These are phyloP conservation scores for Lophium mytilinum DNA, from an alignment of 495 filamentous ascomycete genomes.

Conservation along the genomic window DNA sequence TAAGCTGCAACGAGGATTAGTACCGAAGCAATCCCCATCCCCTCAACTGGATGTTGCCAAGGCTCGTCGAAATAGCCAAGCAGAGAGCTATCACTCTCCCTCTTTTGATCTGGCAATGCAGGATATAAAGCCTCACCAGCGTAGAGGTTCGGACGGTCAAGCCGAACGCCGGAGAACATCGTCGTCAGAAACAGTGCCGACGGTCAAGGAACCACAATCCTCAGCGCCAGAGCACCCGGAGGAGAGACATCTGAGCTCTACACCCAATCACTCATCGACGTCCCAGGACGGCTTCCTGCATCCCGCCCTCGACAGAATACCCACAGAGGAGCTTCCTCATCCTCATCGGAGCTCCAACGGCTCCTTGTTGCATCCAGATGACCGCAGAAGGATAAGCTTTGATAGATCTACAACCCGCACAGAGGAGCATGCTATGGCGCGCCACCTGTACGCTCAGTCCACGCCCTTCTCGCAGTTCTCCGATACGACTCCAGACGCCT, in stretches of 20 bases:
- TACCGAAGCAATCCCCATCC: no score
- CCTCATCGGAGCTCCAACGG: slow-evolving; percentile 15
- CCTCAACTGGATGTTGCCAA: no score
- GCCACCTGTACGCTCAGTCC: slow-evolving; percentile 46
- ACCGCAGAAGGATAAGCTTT: slow-evolving; percentile 18
- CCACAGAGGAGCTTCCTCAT: slow-evolving; percentile 18
- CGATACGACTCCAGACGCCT: slow-evolving; percentile 41
- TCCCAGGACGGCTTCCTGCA: slow-evolving; percentile 13
- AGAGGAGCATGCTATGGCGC: slow-evolving; percentile 47
- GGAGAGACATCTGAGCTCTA: slow-evolving; percentile 12
- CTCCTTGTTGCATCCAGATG: slow-evolving; percentile 10
- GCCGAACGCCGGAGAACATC: not conserved
- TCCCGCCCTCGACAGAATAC: slow-evolving; percentile 3
- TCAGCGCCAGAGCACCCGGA: slow-evolving; percentile 12
- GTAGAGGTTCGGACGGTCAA: not conserved
- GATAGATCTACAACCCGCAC: slow-evolving; percentile 22
- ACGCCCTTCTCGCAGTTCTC: slow-evolving; percentile 52
- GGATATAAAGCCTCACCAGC: no score
- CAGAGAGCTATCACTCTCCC: not conserved
- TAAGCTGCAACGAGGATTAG: not conserved
- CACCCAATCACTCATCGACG: slow-evolving; percentile 12
- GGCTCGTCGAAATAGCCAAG: no score
- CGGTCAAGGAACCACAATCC: slow-evolving; percentile 6
- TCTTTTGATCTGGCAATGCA: not conserved
- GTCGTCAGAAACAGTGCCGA: slow-evolving; percentile 3